phyloP scores from a whole-genome alignment of 192 early-diverging fungal genomes.

The Coemansia guatemalensis region DNA sequence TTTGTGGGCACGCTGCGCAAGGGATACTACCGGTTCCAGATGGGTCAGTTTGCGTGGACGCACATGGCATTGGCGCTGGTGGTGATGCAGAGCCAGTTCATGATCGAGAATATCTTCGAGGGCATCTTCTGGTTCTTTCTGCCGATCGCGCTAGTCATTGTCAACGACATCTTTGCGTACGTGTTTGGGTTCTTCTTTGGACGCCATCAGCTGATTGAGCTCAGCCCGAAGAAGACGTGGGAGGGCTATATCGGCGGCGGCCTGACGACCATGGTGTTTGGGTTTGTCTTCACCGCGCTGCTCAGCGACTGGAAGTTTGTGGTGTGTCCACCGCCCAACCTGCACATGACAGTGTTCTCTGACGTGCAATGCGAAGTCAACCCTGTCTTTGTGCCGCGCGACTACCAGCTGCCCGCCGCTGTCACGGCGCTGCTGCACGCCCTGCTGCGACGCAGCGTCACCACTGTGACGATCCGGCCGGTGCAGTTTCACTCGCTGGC shows the following conservation, averaged over 20 bases:
- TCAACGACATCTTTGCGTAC: slow-evolving; percentile 96
- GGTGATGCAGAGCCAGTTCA: slow-evolving; percentile 91
- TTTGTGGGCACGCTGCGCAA: slow-evolving; percentile 94
- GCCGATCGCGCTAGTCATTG: slow-evolving; percentile 84
- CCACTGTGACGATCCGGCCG: slow-evolving; percentile 71
- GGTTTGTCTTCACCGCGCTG: slow-evolving; percentile 60
- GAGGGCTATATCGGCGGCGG: slow-evolving; percentile 95
- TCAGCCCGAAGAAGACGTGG: slow-evolving; percentile 98
- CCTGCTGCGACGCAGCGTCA: slow-evolving; percentile 34
- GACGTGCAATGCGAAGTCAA: slow-evolving; percentile 57
- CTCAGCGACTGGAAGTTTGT: slow-evolving; percentile 64
- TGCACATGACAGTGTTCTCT: slow-evolving; percentile 56
- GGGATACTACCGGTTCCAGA: slow-evolving; percentile 93
- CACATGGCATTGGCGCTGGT: slow-evolving; percentile 95
- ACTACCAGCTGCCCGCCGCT: slow-evolving; percentile 44
- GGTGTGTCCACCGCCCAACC: slow-evolving; percentile 63
- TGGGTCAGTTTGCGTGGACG: slow-evolving; percentile 95
- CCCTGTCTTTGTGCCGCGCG: slow-evolving; percentile 60
- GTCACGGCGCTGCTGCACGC: slow-evolving; percentile 21
- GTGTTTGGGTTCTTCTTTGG: slow-evolving; percentile 96
- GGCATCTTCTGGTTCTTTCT: slow-evolving; percentile 97
- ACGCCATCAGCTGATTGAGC: slow-evolving; percentile 81
- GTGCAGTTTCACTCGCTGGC: slow-evolving; percentile 87
- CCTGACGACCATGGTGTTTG: slow-evolving; percentile 84
- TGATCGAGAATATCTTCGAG: slow-evolving; percentile 97